Conservation (phyloP, 352 stramenopile genomes). For the Synura sp. region DNA sequence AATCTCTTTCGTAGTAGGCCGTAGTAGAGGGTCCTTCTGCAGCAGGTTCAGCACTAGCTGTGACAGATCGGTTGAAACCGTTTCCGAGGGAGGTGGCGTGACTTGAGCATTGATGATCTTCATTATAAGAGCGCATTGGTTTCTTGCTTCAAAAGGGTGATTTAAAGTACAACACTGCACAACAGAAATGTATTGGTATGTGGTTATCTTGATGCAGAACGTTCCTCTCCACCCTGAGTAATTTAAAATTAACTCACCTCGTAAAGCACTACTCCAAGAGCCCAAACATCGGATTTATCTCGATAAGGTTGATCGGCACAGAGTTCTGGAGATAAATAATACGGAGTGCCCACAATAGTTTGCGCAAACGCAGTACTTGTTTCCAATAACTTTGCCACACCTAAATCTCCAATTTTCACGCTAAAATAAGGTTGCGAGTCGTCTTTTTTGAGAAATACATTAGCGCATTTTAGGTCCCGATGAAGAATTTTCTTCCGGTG, state of each 20-base stretch:
- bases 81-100: slow-evolving; percentile 29
- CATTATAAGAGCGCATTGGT: slow-evolving; percentile 54
- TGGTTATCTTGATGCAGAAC: not conserved
- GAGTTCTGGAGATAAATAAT: slow-evolving; percentile 57
- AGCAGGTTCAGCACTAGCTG: not conserved
- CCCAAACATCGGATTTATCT: slow-evolving; percentile 58
- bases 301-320: slow-evolving; percentile 56
- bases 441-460: slow-evolving; percentile 54
- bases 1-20: not conserved
- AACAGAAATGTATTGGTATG: not conserved
- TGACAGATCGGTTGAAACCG: not conserved
- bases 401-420: slow-evolving; percentile 76
- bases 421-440: slow-evolving; percentile 50
- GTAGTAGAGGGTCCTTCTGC: slow-evolving; percentile 2
- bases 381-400: slow-evolving; percentile 64
- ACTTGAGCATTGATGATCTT: slow-evolving; percentile 57
- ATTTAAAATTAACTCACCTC: slow-evolving; percentile 44
- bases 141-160: slow-evolving; percentile 55
- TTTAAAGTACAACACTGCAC: slow-evolving; percentile 52
- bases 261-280: slow-evolving; percentile 57
- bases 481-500: slow-evolving; percentile 63
- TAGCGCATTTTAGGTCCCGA: slow-evolving; percentile 57
- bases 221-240: not conserved
- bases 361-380: slow-evolving; percentile 53
- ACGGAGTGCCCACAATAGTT: slow-evolving; percentile 54